Evolutionary conservation across 768 basidiomycete genomes (phyloP).

Genomic region (Tylopilus intermedius): DNA sequence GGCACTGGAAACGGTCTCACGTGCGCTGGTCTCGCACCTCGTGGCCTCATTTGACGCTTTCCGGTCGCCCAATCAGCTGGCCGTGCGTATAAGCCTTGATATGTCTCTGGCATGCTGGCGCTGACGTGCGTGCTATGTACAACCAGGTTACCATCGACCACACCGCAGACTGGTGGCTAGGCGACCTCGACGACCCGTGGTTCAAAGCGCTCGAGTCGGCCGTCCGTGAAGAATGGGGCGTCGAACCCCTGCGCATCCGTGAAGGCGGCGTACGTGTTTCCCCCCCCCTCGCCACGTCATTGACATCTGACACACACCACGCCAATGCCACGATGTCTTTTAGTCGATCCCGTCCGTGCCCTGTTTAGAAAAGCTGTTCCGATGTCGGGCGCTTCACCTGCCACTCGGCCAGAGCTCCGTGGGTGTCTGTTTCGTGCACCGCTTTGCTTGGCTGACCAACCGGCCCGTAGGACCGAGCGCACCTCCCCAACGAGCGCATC

Average conservation of each 20-base stretch:
- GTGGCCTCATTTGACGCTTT: slow-evolving; percentile 52
- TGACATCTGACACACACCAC: not conserved
- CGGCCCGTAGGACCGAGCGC: slow-evolving; percentile 75
- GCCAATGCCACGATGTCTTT: not conserved
- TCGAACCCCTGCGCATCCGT: slow-evolving; percentile 79
- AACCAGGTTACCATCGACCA: slow-evolving; percentile 71
- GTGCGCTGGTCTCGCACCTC: slow-evolving; percentile 56
- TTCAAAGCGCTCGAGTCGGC: slow-evolving; percentile 82
- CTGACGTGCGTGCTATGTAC: not conserved
- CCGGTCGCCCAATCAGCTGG: slow-evolving; percentile 64
- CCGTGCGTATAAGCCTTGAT: slow-evolving; percentile 38
- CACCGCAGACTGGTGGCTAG: slow-evolving; percentile 95
- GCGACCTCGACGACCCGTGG: slow-evolving; percentile 78
- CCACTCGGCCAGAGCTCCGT: slow-evolving; percentile 92
- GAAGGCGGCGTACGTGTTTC: slow-evolving; percentile 77
- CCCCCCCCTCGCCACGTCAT: not conserved
- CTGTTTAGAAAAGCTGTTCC: slow-evolving; percentile 87
- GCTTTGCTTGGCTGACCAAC: not conserved
- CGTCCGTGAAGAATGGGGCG: slow-evolving; percentile 82
- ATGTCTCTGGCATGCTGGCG: not conserved
- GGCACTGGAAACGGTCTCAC: slow-evolving; percentile 63
- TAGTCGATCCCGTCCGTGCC: slow-evolving; percentile 94
- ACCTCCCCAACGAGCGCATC: slow-evolving; percentile 90
- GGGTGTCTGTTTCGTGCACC: slow-evolving; percentile 21
- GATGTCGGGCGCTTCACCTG: slow-evolving; percentile 84